Percentiles rank a stretch among this genome's conserved stretches.
These are phyloP conservation scores for Rheum nobile DNA, from an alignment of 148 eudicot genomes.

Conservation along the genomic window DNA sequence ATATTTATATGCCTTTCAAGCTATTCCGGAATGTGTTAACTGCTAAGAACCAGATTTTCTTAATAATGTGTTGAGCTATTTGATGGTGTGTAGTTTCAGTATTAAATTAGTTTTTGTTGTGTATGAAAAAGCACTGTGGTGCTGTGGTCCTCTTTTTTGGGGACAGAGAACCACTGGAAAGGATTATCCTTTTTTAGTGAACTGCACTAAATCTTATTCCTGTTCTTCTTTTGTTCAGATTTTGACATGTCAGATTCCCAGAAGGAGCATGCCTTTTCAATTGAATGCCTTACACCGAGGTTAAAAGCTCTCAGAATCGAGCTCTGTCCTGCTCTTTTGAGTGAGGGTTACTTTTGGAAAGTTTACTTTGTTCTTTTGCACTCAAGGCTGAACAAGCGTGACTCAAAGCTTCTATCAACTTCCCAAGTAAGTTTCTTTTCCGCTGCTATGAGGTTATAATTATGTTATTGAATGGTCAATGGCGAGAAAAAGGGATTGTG, in stretches of 20 bases:
- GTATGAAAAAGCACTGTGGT: not conserved
- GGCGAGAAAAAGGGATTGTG: not conserved
- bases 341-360: constrained; percentile 78
- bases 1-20: not conserved
- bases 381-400: constrained; percentile 66
- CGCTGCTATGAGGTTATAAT: not conserved
- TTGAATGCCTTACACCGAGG: constrained; percentile 59
- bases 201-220: not conserved
- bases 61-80: not conserved
- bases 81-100: not conserved
- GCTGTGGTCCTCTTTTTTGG: not conserved
- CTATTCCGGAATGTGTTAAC: not conserved
- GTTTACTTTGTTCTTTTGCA: constrained; percentile 80
- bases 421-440: constrained; percentile 39
- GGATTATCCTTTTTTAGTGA: not conserved
- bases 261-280: constrained; percentile 49
- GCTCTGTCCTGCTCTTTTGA: constrained; percentile 80
- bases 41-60: not conserved
- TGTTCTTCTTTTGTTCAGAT: constrained; percentile 30
- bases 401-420: constrained; percentile 63
- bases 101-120: not conserved
- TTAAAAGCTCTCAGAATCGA: constrained; percentile 88
- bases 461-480: not conserved
- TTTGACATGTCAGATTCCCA: constrained; percentile 69
- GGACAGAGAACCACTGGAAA: not conserved